Evolutionary conservation across 2,329 filamentous ascomycete species (phyloP), one percentile per base, ranked within the genome.

Genomic region (Colletotrichum acutatum): DNA sequence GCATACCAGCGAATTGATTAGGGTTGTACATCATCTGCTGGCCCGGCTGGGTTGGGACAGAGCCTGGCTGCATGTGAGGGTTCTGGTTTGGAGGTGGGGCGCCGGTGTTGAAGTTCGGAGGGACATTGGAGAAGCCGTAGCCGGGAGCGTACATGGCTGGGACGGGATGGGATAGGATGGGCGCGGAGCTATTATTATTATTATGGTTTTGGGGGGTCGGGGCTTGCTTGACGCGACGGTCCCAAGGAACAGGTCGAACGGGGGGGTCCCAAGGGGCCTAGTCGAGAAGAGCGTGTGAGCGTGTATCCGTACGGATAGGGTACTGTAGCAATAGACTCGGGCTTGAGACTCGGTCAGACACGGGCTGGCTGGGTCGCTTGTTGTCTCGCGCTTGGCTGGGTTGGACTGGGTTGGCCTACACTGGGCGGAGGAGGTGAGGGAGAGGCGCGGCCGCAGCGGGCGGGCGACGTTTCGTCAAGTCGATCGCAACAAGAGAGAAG

Each of bases 1-100:
- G 62, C 87, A 90, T 89, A 77, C 80, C 82, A 65, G 86, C 83
- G 77, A 87, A 90, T 82, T 89, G 88, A 79, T 89, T 88, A 71
- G 85, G 83, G 79, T 89, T 89, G 81, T 89, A 91, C 88, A 90
- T 90, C 84, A 89, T 87, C 80, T 87, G 86, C 78, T 87, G 86
- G 67, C 80, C 81, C 71, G 82, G 82, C 76, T 83, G 83, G 66
- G 77, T 80, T 79, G 83, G 81, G 76, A 80, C 80, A 69, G 80
- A 79, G 75, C 82, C 83, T 75, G 83, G 84, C 79, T 86, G 86
- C 81, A 86, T 80, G 77, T 83, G 85, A 80, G 81, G 80, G 76
- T 82, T 84, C 80, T 86, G 85, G 49, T 75, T 74, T 74, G 83
- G 82, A 76, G 81, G 85, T 81, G 85, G 84, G 80, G 84, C 84